Conservation (phyloP, 2,329 filamentous ascomycete genomes). For the Verticillium tricorpus region DNA sequence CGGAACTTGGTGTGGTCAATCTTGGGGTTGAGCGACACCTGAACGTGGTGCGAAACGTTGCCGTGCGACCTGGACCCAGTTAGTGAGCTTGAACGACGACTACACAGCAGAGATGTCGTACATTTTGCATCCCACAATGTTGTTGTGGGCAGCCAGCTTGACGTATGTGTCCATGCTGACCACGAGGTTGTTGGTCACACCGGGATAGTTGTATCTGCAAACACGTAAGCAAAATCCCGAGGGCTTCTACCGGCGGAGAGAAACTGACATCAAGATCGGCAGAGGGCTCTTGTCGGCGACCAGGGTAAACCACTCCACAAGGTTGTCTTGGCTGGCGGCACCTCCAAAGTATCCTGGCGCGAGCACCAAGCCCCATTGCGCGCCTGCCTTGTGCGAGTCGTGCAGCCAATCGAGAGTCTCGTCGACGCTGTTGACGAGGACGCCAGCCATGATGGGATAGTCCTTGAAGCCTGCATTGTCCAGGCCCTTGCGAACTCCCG, state of each 20-base stretch:
- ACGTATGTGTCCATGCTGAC: slow-evolving; percentile 56
- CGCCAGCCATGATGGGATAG: slow-evolving; percentile 50
- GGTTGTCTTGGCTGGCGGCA: slow-evolving; percentile 51
- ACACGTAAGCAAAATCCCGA: neutral
- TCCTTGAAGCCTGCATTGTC: slow-evolving; percentile 51
- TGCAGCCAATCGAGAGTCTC: slow-evolving; percentile 50
- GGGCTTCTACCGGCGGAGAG: neutral
- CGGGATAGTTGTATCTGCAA: slow-evolving; percentile 51
- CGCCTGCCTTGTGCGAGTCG: slow-evolving; percentile 51
- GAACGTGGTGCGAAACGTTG: slow-evolving; percentile 59
- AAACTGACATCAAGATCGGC: slow-evolving; percentile 53
- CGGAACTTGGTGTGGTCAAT: slow-evolving; percentile 59
- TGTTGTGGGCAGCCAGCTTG: slow-evolving; percentile 53
- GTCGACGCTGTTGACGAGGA: slow-evolving; percentile 51
- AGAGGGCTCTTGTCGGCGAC: slow-evolving; percentile 58
- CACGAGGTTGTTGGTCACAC: slow-evolving; percentile 59
- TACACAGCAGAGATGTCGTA: slow-evolving; percentile 1
- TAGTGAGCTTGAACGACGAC: neutral
- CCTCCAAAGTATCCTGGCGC: slow-evolving; percentile 62
- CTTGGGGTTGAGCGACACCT: slow-evolving; percentile 55
- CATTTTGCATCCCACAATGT: slow-evolving; percentile 66
- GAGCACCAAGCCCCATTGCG: slow-evolving; percentile 58
- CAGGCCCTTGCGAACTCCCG: slow-evolving; percentile 47
- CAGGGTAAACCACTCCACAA: slow-evolving; percentile 55
- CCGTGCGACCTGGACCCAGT: slow-evolving; percentile 45